These are phyloP conservation scores for Botrytis paeoniae DNA, from an alignment of 2,329 filamentous ascomycete species.

Conservation along the genomic window DNA sequence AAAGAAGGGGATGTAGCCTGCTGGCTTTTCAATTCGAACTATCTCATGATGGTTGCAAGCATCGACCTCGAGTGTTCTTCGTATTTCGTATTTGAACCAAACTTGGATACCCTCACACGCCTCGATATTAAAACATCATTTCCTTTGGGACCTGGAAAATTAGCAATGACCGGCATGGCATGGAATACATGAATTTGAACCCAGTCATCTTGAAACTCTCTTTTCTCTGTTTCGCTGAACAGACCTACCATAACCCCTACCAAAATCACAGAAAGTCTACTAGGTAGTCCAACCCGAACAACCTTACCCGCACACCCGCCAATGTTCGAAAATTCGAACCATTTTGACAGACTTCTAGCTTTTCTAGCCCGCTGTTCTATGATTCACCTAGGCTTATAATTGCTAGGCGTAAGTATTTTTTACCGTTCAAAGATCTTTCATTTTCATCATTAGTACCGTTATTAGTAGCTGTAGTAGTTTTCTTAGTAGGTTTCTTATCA, in stretches of 20 bases:
- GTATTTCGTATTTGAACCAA: conserved; percentile 1
- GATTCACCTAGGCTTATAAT: neutral
- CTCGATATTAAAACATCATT: conserved; percentile 9
- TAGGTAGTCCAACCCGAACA: neutral
- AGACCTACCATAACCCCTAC: neutral
- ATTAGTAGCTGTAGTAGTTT: neutral
- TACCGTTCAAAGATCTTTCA: neutral
- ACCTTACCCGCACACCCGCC: conserved; percentile 17
- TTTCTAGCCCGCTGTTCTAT: neutral
- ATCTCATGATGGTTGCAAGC: neutral
- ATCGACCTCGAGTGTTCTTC: conserved; percentile 1
- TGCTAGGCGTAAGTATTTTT: neutral
- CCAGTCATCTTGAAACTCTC: conserved; percentile 17
- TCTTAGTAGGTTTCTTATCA: neutral
- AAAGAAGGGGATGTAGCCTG: neutral
- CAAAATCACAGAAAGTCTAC: neutral
- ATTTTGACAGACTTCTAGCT: conserved; percentile 7
- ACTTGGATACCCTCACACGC: conserved; percentile 1
- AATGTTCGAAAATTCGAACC: conserved; percentile 4
- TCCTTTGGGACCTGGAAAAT: conserved; percentile 12
- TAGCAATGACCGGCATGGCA: conserved; percentile 3
- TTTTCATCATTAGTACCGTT: neutral
- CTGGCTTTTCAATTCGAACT: neutral
- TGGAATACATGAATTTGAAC: neutral
- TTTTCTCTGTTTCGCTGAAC: neutral